Base-by-base conservation (phyloP, 2,329 filamentous ascomycete species). In the Aspergillus ustus region DNA sequence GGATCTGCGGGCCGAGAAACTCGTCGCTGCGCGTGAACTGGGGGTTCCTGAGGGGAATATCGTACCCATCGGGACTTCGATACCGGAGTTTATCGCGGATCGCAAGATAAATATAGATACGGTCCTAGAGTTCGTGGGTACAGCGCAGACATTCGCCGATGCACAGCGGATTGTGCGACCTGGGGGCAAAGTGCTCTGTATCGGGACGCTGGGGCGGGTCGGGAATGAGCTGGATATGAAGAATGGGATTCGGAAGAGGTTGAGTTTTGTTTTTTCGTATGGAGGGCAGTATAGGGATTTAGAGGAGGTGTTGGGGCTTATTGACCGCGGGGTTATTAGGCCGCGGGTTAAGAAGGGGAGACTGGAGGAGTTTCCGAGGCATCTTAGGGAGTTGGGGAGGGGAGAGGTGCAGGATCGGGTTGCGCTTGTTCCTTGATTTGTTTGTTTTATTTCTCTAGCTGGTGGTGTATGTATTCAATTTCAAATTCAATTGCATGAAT, bases 221-320 rank as follows among this genome's bases (percentile, higher is more conserved):
- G n/a, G n/a, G n/a, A 81, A 81, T 52, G 76, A 74, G 0, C 59
- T 81, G 9, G 71, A 80, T 44, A 81, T 81, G 79, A 80, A 81
- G 59, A 77, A 76, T 9, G 78, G 78, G 0, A 80, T 79, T 7
- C 68, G 79, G 19, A 81, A 81, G 66, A 66, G 79, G 31, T 64
- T 81, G 2, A 75, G 69, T 13, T 78, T 75, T 34, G 77, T 80
- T 3, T 81, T 81, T 29, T 77, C 76, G 8, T 82, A 82, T 46
- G 79, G 78, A 4, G 80, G 80, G 0, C 79, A 78, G 58, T 68
- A 78, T 1, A 59, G 62, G 11, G 79, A 81, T 57, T 63, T 83
- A 2, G 57, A 59, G 43, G 65, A 63, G 28, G 63, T 66, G 28
- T 44, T 68, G 43, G 60, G 57, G n/a, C 64, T 80, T 44, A 76